Evolutionary conservation across 139 green algal genomes (phyloP).

Genomic region (Nannochloris sp.): DNA sequence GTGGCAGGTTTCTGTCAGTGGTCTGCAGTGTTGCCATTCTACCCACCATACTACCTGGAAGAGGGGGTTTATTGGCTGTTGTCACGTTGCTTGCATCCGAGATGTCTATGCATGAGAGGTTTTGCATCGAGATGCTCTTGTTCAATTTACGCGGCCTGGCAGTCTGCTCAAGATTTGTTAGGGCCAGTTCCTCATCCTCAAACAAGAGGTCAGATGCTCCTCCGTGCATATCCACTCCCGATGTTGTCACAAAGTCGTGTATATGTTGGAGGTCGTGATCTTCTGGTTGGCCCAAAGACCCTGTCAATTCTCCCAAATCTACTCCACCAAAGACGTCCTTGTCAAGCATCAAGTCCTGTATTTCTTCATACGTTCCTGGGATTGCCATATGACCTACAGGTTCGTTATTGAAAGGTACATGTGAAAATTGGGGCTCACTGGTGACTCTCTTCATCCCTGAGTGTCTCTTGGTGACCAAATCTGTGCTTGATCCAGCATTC

Average conservation of each 20-base stretch:
- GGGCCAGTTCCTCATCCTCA: conserved; percentile 23
- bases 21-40: background rate
- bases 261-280: background rate
- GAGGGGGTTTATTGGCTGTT: conserved; percentile 1
- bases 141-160: conserved; percentile 25
- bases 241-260: background rate
- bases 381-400: background rate
- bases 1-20: conserved; percentile 2
- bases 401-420: background rate
- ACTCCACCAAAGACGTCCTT: conserved; percentile 25
- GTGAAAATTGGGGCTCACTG: conserved; percentile 1
- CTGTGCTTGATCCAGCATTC: background rate
- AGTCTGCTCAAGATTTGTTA: conserved; percentile 20
- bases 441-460: conserved; percentile 9
- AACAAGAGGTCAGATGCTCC: conserved; percentile 4
- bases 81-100: background rate
- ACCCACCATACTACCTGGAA: background rate
- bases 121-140: conserved; percentile 17
- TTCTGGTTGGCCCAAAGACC: background rate
- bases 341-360: conserved; percentile 9
- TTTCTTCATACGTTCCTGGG: conserved; percentile 8
- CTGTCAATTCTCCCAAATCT: conserved; percentile 12
- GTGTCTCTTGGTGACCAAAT: conserved; percentile 3
- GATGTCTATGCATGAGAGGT: conserved; percentile 8
- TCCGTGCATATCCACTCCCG: background rate